Conservation (phyloP, 768 basidiomycete species). For the Mycena alexandri region DNA sequence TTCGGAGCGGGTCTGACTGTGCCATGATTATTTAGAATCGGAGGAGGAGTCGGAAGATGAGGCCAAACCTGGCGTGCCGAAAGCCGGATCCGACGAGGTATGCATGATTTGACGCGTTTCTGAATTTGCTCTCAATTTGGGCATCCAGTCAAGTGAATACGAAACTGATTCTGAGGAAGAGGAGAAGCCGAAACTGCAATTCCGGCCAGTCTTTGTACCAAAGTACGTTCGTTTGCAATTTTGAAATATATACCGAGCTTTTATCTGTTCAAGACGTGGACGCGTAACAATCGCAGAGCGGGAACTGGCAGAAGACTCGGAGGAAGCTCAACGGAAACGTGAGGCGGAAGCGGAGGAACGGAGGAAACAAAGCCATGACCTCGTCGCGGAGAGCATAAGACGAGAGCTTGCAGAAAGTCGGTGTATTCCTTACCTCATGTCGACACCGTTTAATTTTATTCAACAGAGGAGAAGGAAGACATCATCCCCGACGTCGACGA, state of each 20-base stretch:
- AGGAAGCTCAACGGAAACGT: slow-evolving; percentile 77
- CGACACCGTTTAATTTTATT: slow-evolving; percentile 15
- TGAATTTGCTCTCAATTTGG: slow-evolving; percentile 30
- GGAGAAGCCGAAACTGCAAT: slow-evolving; percentile 78
- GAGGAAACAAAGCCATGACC: slow-evolving; percentile 87
- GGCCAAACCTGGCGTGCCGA: slow-evolving; percentile 48
- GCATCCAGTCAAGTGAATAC: slow-evolving; percentile 83
- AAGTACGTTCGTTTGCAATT: slow-evolving; percentile 70
- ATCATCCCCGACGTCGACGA: slow-evolving; percentile 92
- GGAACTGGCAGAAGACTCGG: slow-evolving; percentile 79
- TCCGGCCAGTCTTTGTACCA: slow-evolving; percentile 94
- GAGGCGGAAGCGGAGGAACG: slow-evolving; percentile 86
- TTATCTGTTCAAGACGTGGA: slow-evolving; percentile 67
- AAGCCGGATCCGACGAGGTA: slow-evolving; percentile 46
- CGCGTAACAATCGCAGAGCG: slow-evolving; percentile 79
- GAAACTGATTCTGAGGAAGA: slow-evolving; percentile 86
- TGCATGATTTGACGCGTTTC: slow-evolving; percentile 8
- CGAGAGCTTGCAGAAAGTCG: slow-evolving; percentile 93
- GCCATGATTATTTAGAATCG: slow-evolving; percentile 35
- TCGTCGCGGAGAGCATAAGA: slow-evolving; percentile 94
- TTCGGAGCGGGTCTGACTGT: slow-evolving; percentile 15
- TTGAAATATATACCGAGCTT: slow-evolving; percentile 4
- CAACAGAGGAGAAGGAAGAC: slow-evolving; percentile 88
- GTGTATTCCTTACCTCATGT: slow-evolving; percentile 44
- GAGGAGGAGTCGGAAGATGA: slow-evolving; percentile 65